Percentiles rank a stretch among this genome's conserved stretches.
These are phyloP conservation scores for Rhododendron vialii DNA, from an alignment of 148 eudicot species.

Conservation along the genomic window DNA sequence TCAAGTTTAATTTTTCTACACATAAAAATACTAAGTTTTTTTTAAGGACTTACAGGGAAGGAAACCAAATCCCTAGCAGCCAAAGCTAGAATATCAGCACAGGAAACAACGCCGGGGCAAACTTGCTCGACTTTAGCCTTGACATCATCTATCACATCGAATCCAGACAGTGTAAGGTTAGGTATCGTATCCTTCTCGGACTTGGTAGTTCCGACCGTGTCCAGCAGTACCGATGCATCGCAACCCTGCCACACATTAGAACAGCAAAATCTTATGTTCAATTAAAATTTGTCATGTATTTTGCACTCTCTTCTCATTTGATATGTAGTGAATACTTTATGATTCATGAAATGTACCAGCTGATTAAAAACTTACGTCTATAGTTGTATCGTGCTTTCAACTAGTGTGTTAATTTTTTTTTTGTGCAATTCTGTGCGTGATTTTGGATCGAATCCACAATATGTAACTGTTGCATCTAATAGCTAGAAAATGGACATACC, in stretches of 20 bases:
- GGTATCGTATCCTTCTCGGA: constrained; percentile 20
- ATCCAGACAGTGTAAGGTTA: constrained; percentile 13
- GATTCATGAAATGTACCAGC: neutral
- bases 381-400: neutral
- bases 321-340: neutral
- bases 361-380: neutral
- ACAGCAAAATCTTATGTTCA: neutral
- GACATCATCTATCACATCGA: constrained; percentile 24
- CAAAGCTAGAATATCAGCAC: constrained; percentile 27
- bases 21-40: neutral
- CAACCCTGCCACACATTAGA: constrained; percentile 14
- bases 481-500: constrained; percentile 28
- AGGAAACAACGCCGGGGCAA: constrained; percentile 24
- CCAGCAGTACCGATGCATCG: constrained; percentile 21
- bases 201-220: neutral
- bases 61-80: constrained; percentile 15
- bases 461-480: neutral
- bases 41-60: constrained; percentile 1
- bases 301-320: neutral
- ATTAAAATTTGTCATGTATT: too few relatives aligned
- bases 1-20: neutral
- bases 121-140: constrained; percentile 20
- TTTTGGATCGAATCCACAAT: neutral
- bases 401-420: neutral
- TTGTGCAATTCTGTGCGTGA: neutral